Evolutionary conservation across 208 protist species (phyloP), one percentile per base, ranked within the genome.

Genomic region (Crithidia acanthocephali): DNA sequence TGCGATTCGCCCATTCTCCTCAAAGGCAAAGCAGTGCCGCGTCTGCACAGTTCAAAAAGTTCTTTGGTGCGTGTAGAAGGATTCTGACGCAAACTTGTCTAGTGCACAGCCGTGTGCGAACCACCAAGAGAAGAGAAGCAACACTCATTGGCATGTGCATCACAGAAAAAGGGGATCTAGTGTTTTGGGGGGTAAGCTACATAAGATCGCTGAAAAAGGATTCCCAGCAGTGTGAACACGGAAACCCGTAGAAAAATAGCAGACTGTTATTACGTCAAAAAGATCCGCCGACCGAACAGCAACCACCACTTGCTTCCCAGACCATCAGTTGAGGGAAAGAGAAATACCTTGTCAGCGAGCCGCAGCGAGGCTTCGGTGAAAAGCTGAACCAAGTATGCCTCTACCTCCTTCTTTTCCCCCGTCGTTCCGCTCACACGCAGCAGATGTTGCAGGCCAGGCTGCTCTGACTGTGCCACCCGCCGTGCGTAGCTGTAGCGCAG

Each of bases 401-500:
- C 55, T n/a, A 22, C 23, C 30, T 44, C 55, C 8, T 16, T 60
- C 30, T 22, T 60, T n/a, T 35, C 55, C 35, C 42, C 35, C 6
- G 11, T 20, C 2, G 18, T 30, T 23, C 48, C 48, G 48, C 15
- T 15, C 5, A 53, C 4, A 53, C 48, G 48, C 48, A 53, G 23
- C 7, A 28, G 22, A 2, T 53, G 16, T 18, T 9, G 2, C 4
- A 15, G 48, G 2, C 22, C 48, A 28, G 23, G 48, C 4, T 30
- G 22, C 48, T 53, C 48, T 5, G 48, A 53, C 22, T 53, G 48
- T 5, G 48, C 48, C 23, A 53, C 15, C 22, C 28, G 18, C 4
- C 23, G 48, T 22, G 48, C 48, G 22, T 30, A 53, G 48, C 48
- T 53, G 48, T 53, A 53, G 23, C 48, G 23, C 48, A 53, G 48